Base-by-base conservation (phyloP, 495 filamentous ascomycete species). In the Glutinoglossum americanum region DNA sequence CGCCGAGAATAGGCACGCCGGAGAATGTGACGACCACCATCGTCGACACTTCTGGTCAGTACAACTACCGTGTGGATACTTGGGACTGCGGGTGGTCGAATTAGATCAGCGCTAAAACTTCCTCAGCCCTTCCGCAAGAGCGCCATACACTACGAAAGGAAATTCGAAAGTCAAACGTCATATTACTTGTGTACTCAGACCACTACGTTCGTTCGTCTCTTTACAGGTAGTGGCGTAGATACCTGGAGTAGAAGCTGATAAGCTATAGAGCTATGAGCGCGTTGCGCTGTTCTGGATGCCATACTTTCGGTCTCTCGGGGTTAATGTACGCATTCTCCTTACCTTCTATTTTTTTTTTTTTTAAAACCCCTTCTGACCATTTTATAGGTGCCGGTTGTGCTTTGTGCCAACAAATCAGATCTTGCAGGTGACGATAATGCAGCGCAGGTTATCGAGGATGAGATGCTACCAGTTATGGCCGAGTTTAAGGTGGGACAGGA, bases 201-300 rank as follows among this genome's bases (percentile, higher is more conserved):
- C 89, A 96, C 66, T 98, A 97, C 68, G 49, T 53, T 53, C 49
- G 49, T 53, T 53, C 26, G 49, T 33, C 39, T 33, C 44, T 56
- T 33, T 11, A 15, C n/a, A 37, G 17, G 27, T 10, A 47, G 25
- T 45, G 25, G 4, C 17, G 1, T 26, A 35, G 57, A 44, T 30
- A 51, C 9, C 19, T 44, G 4, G 57, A 35, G 39, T 0, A 13
- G 37, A 17, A 32, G 23, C 56, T 60, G n/a, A 53, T 25, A 21
- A 1, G 19, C 1, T 17, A 17, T 17, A 53, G 49, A 95, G 89
- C 74, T 97, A 97, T 76, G 93, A 97, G 62, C 79, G 92, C 26
- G 89, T 98, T 19, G 92, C 92, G 17, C 71, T 98, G 19, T 98
- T 96, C 68, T 98, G 92, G 92, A 82, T 94, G 72, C 92, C 92